A percentile compares a stretch with the other conserved stretches of the same genome.
Conservation (phyloP, 192 early-diverging fungal species). For the Pilobolus umbonatus region DNA sequence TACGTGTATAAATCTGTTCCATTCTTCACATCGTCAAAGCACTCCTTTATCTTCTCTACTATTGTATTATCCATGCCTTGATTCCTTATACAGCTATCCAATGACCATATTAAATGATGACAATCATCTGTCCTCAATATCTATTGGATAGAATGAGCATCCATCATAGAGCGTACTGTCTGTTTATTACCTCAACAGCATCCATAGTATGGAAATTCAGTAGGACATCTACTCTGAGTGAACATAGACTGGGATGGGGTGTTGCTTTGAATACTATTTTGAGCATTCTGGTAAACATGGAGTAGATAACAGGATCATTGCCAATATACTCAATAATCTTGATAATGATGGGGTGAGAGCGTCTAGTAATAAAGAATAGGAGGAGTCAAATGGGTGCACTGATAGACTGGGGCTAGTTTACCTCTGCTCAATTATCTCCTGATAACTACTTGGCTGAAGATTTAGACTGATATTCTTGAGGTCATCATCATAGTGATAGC, state of each 20-base stretch:
- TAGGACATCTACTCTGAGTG: conserved; percentile 50
- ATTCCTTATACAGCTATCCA: conserved; percentile 52
- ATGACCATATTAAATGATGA: conserved; percentile 50
- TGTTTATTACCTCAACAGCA: conserved; percentile 37
- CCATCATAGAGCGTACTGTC: background rate
- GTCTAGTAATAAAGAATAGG: conserved; percentile 17
- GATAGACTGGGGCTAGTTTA: no score
- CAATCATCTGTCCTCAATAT: conserved; percentile 46
- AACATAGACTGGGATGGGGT: conserved; percentile 38
- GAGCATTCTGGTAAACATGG: conserved; percentile 35
- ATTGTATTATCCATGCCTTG: conserved; percentile 51
- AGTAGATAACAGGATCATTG: conserved; percentile 35
- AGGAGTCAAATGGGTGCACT: background rate
- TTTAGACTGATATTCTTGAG: conserved; percentile 23
- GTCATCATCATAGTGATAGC: conserved; percentile 32
- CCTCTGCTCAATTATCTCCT: conserved; percentile 28
- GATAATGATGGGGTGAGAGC: conserved; percentile 28
- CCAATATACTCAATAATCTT: conserved; percentile 44
- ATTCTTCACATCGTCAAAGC: conserved; percentile 45
- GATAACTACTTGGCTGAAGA: conserved; percentile 23
- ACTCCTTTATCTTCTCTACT: conserved; percentile 50
- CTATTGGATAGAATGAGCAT: conserved; percentile 17
- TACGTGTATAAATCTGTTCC: conserved; percentile 52
- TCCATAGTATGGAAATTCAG: conserved; percentile 55
- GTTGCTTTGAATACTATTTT: conserved; percentile 30